These are phyloP conservation scores for Moesziomyces sp. DNA, from an alignment of 1,284 basidiomycete genomes.

Conservation along the genomic window DNA sequence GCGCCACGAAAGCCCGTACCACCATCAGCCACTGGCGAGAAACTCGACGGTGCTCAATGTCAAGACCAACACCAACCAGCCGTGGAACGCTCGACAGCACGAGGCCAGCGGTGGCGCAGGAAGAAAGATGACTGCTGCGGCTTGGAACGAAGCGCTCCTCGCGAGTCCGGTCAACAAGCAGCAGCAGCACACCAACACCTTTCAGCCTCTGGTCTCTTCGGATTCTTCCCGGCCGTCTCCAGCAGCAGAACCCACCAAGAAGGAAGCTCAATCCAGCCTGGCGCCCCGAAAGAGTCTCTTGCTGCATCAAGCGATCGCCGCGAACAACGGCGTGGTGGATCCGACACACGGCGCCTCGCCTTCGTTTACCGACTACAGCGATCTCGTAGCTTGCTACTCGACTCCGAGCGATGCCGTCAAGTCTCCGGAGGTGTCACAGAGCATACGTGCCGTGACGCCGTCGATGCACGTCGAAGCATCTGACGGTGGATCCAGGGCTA, in stretches of 20 bases:
- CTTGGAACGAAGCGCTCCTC: slow-evolving; percentile 30
- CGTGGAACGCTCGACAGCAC: slow-evolving; percentile 13
- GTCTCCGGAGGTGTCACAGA: background rate
- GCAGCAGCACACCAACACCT: background rate
- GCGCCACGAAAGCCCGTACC: background rate
- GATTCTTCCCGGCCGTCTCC: too few species aligned
- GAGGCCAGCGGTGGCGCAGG: background rate
- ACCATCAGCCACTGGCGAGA: slow-evolving; percentile 3
- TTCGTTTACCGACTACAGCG: slow-evolving; percentile 30
- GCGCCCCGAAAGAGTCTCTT: slow-evolving; percentile 17
- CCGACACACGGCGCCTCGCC: slow-evolving; percentile 6
- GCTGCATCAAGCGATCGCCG: slow-evolving; percentile 20
- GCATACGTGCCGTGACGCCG: slow-evolving; percentile 8
- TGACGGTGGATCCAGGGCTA: slow-evolving; percentile 13
- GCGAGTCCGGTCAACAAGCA: slow-evolving; percentile 26
- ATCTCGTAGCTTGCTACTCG: slow-evolving; percentile 37
- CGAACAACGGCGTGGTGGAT: background rate
- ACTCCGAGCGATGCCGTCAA: slow-evolving; percentile 20
- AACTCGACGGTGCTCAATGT: slow-evolving; percentile 26
- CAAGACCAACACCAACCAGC: slow-evolving; percentile 18
- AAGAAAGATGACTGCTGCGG: slow-evolving; percentile 16
- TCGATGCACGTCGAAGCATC: background rate
- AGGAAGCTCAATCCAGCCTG: background rate
- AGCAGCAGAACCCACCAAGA: too few species aligned
- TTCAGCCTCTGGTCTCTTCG: background rate